Evolutionary conservation across 139 green algal genomes (phyloP).

Genomic region (Picochlorum costavermella): DNA sequence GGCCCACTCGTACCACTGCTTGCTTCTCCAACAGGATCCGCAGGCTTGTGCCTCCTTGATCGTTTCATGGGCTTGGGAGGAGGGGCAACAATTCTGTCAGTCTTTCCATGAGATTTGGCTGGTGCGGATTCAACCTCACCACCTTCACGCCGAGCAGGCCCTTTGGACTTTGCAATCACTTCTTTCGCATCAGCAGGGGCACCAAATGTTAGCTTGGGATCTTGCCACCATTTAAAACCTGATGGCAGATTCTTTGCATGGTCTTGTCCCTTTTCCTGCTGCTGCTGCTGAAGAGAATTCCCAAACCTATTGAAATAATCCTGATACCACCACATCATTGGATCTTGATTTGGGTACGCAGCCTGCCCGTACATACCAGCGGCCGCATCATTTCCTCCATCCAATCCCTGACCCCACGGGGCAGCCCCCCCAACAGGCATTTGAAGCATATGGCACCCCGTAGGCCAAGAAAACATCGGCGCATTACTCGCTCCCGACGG

Average conservation of each 20-base stretch:
- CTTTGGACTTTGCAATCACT: not conserved
- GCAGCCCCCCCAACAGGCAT: not conserved
- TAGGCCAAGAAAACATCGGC: slow-evolving; percentile 9
- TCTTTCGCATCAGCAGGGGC: slow-evolving; percentile 12
- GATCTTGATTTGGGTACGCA: slow-evolving; percentile 5
- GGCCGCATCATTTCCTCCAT: not conserved
- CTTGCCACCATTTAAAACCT: slow-evolving; percentile 20
- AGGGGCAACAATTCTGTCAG: not conserved
- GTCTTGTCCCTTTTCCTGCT: slow-evolving; percentile 2
- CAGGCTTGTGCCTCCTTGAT: slow-evolving; percentile 16
- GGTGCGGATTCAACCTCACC: slow-evolving; percentile 23
- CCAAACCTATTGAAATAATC: slow-evolving; percentile 19
- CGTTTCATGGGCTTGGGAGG: not conserved
- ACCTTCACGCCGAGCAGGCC: not conserved
- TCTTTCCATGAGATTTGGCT: slow-evolving; percentile 1
- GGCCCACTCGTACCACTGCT: slow-evolving; percentile 28
- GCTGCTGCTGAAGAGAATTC: slow-evolving; percentile 7
- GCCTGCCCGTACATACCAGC: not conserved
- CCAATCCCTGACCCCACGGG: not conserved
- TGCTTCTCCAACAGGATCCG: slow-evolving; percentile 15
- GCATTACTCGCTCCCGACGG: slow-evolving; percentile 11
- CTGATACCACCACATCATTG: slow-evolving; percentile 29
- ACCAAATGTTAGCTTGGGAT: slow-evolving; percentile 19
- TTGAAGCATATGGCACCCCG: not conserved
- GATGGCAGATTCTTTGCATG: not conserved